Evolutionary conservation across 495 filamentous ascomycete genomes (phyloP), one percentile per base, ranked within the genome.

Genomic region (Pseudevernia furfuracea): DNA sequence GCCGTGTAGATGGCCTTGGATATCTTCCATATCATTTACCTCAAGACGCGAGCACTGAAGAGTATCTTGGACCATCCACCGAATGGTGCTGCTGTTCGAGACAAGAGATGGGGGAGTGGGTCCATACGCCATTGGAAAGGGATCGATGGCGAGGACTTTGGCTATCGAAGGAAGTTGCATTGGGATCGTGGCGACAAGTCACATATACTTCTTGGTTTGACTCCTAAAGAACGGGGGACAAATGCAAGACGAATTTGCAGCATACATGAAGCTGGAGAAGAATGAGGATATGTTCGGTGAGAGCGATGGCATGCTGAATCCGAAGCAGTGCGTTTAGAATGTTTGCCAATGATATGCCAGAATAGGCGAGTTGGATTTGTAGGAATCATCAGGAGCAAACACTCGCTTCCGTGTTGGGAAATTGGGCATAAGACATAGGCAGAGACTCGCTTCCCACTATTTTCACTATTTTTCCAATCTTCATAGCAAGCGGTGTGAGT

Each of bases 1-100:
- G 8, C 78, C 76, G 71, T 86, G 79, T 28, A 87, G 70, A 67
- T 81, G 80, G 21, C 77, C 77, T 23, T 68, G 64, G 28, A 86
- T 72, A 14, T 71, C 73, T 61, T 81, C 78, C 4, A 79, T 72
- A 61, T 71, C 71, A 59, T 73, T 75, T n/a, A 85, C 67, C 55
- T 67, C 70, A 55, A 67, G 78, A 71, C 41, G 76, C 66, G 71
- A 61, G 70, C 75, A 67, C 68, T 75, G 66, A 72, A 83, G 61
- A 72, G 71, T 60, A 66, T 68, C 72, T 30, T 74, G 75, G 15
- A 84, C 66, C 37, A 79, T 69, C 37, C 75, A 71, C 46, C 80
- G 78, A n/a, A 85, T 69, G 48, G 64, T 36, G 55, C 68, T 60
- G 66, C 43, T 68, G 60, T 56, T 43, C 41, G 59, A 66, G 41